A percentile compares a stretch with the other conserved stretches of the same genome.
Conservation (phyloP, 306 rosid genomes). For the Begonia masoniana region DNA sequence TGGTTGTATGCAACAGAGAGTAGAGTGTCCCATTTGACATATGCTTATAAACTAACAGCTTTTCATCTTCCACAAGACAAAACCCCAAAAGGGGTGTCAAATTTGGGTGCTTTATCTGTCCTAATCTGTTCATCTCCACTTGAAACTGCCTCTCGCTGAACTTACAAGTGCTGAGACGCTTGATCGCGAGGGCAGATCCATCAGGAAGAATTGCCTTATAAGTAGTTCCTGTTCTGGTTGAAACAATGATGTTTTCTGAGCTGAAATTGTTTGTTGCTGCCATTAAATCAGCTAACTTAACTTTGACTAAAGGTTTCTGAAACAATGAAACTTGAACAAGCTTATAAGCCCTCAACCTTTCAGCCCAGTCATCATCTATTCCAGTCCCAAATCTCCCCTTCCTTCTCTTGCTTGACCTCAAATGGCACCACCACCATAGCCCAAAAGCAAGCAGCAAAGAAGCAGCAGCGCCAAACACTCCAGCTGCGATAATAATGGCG, state of each 20-base stretch:
- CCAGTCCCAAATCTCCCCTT: no score
- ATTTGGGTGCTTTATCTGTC: slow-evolving; percentile 72
- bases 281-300: slow-evolving; percentile 72
- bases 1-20: slow-evolving; percentile 45
- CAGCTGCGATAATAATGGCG: slow-evolving; percentile 69
- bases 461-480: slow-evolving; percentile 38
- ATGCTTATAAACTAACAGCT: no score
- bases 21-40: slow-evolving; percentile 58
- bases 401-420: no score
- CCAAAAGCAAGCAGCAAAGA: no score
- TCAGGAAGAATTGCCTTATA: slow-evolving; percentile 68
- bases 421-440: no score
- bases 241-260: slow-evolving; percentile 31
- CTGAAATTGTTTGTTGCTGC: slow-evolving; percentile 58
- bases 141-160: slow-evolving; percentile 68
- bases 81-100: slow-evolving; percentile 66
- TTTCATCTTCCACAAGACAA: slow-evolving; percentile 28
- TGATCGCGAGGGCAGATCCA: slow-evolving; percentile 61
- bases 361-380: no score
- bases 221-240: slow-evolving; percentile 62
- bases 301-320: slow-evolving; percentile 78
- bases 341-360: slow-evolving; percentile 45
- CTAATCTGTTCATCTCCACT: slow-evolving; percentile 62
- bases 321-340: slow-evolving; percentile 68
- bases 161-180: slow-evolving; percentile 52